Evolutionary conservation across 2,329 filamentous ascomycete species (phyloP), one percentile per base, ranked within the genome.

Genomic region (Cladosporium sp.): DNA sequence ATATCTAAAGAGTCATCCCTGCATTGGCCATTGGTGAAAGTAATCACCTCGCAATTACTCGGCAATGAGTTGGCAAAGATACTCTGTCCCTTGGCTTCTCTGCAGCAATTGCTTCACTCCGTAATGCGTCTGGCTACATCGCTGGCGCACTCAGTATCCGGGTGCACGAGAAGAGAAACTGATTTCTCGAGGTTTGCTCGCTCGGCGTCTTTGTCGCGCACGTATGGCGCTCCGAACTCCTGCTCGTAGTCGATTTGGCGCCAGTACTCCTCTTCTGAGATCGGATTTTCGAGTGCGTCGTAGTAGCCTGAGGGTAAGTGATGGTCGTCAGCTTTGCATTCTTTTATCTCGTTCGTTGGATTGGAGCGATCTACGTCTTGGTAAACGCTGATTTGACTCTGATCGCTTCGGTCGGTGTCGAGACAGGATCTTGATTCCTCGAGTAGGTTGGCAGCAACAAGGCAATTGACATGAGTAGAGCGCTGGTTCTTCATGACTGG

Each of bases 221-320:
- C 32, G 14, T 21, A 26, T 24, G 55, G 32, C 0, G 36, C 18
- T 30, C 32, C n/a, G 21, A 15, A 34, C 32, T 58, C 10, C 55
- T 26, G 55, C 21, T 38, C 55, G 55, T 41, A 58, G 34, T 58
- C 55, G 32, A 58, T 34, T 26, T 36, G 55, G 32, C 34, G 34
- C 18, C 30, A 58, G 32, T 58, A 38, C 11, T 38, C 32, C 55
- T 36, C 12, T 8, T 58, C 11, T 11, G 32, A 26, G n/a, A 58
- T 58, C 2, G 55, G 32, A 14, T 58, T 58, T 14, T 32, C 54
- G 14, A 57, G 54, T 36, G 54, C 30, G 7, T 57, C 54, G 54
- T 57, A 38, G 18, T n/a, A 57, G 30, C 54, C 54, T 11, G 54
- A 36, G 32, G 54, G 54, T n/a, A 57, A 30, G 30, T 57, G 38